Evolutionary conservation across 495 filamentous ascomycete species (phyloP), one percentile per base, ranked within the genome.

Genomic region (Aspergillus indologenus): DNA sequence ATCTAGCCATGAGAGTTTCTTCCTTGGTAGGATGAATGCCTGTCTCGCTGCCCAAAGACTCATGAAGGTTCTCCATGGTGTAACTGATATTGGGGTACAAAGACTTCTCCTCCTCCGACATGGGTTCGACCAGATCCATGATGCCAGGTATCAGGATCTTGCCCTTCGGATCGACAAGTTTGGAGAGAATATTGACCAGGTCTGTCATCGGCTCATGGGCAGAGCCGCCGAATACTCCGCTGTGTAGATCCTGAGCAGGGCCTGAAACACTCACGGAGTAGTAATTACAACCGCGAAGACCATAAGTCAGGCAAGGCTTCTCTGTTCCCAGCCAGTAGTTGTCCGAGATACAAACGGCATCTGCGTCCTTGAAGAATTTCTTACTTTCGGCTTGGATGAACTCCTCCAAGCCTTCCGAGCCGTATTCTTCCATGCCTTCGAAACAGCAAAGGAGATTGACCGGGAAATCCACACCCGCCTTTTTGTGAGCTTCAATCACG

Each of bases 321-420:
- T 98, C 90, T 7, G 94, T 96, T 34, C 94, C 94, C 17, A 99
- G 87, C 95, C 95, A 99, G 85, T 99, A 99, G 81, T 99, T 99
- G 75, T 99, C 95, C 51, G 90, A 95, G 67, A 99, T 99, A 79
- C 95, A 98, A 19, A 96, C 92, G 5, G 92, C 95, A 60, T 99
- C 95, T 5, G 91, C 85, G 62, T 96, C 93, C 63, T 89, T 90
- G 77, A 99, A 99, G 80, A 84, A 98, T 55, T 86, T 85, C 77
- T 92, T 90, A 63, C 84, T 88, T 76, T 99, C 95, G 18, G 81
- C 85, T 60, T 88, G 79, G 72, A 99, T 96, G 61, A 97, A 88
- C 45, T 96, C 93, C 61, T 99, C 93, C 44, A 99, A 82, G 43
- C 95, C 95, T 67, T 98, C 95, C 0, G 91, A 96, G 44, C 95